Evolutionary conservation across 192 early-diverging fungal species (phyloP).

Genomic region (Oehlia diaphana): DNA sequence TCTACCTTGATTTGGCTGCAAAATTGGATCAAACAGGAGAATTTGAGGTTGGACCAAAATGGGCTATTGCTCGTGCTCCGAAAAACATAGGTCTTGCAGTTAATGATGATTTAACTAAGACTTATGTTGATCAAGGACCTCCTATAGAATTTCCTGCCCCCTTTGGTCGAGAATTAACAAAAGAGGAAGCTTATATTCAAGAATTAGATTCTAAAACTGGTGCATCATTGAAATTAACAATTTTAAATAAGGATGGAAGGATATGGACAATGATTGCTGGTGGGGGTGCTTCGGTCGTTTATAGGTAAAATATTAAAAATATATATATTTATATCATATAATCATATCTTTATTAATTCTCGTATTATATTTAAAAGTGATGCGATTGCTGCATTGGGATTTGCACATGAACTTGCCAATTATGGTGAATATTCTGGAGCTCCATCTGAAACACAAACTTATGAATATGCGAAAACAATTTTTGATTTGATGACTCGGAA

Average conservation of each 20-base stretch:
- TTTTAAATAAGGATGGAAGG: constrained; percentile 92
- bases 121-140: constrained; percentile 71
- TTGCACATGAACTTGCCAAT: constrained; percentile 93
- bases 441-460: constrained; percentile 98
- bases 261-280: constrained; percentile 99
- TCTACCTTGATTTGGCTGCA: constrained; percentile 94
- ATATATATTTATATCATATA: background rate
- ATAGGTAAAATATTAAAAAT: constrained; percentile 45
- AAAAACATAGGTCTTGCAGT: constrained; percentile 48
- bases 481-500: constrained; percentile 97
- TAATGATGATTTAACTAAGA: constrained; percentile 27
- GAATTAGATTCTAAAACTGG: constrained; percentile 98
- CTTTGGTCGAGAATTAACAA: constrained; percentile 94
- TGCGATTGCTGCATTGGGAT: constrained; percentile 97
- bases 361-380: constrained; percentile 56
- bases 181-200: constrained; percentile 97
- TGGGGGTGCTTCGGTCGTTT: constrained; percentile 97
- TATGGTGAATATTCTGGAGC: constrained; percentile 99
- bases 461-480: constrained; percentile 99
- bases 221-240: constrained; percentile 96
- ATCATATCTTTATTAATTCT: background rate
- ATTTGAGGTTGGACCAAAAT: constrained; percentile 94
- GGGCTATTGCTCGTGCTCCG: constrained; percentile 82
- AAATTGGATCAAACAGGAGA: constrained; percentile 99
- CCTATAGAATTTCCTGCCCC: constrained; percentile 97